phyloP scores from a whole-genome alignment of 1,284 basidiomycete species.

The Moesziomyces globuligerus region DNA sequence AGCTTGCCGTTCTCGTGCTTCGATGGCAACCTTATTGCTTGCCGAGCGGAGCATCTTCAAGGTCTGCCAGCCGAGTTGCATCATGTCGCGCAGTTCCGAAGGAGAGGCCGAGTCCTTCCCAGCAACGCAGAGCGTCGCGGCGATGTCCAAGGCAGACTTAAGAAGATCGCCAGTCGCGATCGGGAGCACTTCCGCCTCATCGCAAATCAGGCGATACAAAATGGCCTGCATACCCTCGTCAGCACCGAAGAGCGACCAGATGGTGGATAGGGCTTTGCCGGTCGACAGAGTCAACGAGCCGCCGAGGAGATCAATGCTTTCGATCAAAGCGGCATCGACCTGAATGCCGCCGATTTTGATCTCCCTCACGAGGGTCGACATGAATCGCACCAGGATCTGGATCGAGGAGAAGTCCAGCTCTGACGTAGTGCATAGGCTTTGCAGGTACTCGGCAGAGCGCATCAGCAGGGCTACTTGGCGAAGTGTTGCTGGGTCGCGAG shows the following conservation, averaged over 20 bases:
- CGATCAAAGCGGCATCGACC: constrained; percentile 3
- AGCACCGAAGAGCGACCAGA: constrained; percentile 50
- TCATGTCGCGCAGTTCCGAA: constrained; percentile 21
- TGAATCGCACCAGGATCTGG: constrained; percentile 44
- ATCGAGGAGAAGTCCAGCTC: constrained; percentile 53
- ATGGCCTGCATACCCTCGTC: constrained; percentile 42
- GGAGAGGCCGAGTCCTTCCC: constrained; percentile 31
- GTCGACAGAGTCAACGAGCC: constrained; percentile 43
- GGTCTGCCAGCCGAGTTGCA: constrained; percentile 36
- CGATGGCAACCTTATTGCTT: constrained; percentile 15
- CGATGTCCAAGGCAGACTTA: constrained; percentile 53
- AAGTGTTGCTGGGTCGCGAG: constrained; percentile 7
- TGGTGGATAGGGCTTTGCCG: constrained; percentile 48
- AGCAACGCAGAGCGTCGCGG: constrained; percentile 40
- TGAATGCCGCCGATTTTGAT: constrained; percentile 11
- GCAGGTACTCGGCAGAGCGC: constrained; percentile 32
- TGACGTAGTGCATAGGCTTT: constrained; percentile 23
- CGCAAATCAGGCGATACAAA: constrained; percentile 35
- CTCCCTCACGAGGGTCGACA: constrained; percentile 31
- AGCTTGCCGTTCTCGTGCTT: constrained; percentile 1
- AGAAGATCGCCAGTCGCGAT: constrained; percentile 43
- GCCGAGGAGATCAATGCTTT: constrained; percentile 32
- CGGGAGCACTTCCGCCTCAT: constrained; percentile 18
- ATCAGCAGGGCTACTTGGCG: constrained; percentile 29
- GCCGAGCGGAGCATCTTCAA: constrained; percentile 29